These are phyloP conservation scores for Exophiala alcalophila DNA, from an alignment of 2,329 filamentous ascomycete species.

Conservation along the genomic window DNA sequence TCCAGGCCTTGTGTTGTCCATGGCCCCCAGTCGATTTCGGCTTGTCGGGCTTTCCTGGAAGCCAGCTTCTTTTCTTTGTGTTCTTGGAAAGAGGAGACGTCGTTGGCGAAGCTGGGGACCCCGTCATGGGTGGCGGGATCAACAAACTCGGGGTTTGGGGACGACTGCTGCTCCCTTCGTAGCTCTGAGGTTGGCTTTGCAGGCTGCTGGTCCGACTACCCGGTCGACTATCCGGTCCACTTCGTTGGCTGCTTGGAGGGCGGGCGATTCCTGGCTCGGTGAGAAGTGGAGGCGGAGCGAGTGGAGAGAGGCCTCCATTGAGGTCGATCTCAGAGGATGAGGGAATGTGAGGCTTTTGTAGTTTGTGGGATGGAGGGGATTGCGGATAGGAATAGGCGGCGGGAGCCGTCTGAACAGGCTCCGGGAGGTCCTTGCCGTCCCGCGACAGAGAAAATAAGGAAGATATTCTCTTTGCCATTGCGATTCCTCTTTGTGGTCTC, in stretches of 20 bases:
- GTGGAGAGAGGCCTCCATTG: slow-evolving; percentile 23
- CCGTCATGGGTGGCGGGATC: slow-evolving; percentile 12
- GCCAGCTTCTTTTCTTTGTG: slow-evolving; percentile 44
- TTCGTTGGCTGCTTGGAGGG: slow-evolving; percentile 37
- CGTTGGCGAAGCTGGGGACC: slow-evolving; percentile 17
- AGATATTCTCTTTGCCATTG: slow-evolving; percentile 25
- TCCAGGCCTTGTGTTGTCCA: slow-evolving; percentile 50
- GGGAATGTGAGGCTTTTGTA: slow-evolving; percentile 23
- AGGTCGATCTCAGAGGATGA: slow-evolving; percentile 23
- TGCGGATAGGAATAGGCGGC: slow-evolving; percentile 1
- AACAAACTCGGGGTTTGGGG: slow-evolving; percentile 28
- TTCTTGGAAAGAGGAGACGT: slow-evolving; percentile 24
- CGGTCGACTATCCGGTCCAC: slow-evolving; percentile 32
- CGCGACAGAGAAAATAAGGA: slow-evolving; percentile 27
- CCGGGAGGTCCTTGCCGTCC: slow-evolving; percentile 15
- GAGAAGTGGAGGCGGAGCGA: slow-evolving; percentile 43
- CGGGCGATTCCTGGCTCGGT: slow-evolving; percentile 36
- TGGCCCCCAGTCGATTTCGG: slow-evolving; percentile 35
- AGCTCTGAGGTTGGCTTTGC: slow-evolving; percentile 17
- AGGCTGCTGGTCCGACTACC: slow-evolving; percentile 34
- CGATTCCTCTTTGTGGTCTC: neutral
- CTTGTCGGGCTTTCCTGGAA: slow-evolving; percentile 39
- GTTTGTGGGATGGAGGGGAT: slow-evolving; percentile 15
- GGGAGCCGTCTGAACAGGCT: neutral
- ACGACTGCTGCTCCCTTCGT: slow-evolving; percentile 27